These are phyloP conservation scores for Aspergillus kassunensis DNA, from an alignment of 495 filamentous ascomycete species.

Conservation along the genomic window DNA sequence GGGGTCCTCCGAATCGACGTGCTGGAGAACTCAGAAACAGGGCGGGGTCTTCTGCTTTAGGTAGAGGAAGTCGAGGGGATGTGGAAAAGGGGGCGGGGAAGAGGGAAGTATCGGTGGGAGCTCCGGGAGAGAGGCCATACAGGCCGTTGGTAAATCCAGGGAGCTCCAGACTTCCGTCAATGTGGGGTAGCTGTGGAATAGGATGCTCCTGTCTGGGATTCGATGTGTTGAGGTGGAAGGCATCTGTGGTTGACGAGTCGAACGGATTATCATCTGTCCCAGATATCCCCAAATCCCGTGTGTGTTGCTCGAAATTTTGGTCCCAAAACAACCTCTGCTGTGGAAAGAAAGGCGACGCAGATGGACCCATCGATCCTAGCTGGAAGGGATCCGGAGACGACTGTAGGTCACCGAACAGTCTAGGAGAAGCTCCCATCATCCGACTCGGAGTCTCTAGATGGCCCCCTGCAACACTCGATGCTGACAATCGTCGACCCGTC, in stretches of 20 bases:
- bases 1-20: slow-evolving; percentile 42
- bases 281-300: slow-evolving; percentile 19
- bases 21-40: slow-evolving; percentile 53
- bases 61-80: slow-evolving; percentile 37
- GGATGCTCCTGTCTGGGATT: slow-evolving; percentile 16
- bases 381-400: slow-evolving; percentile 66
- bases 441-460: slow-evolving; percentile 43
- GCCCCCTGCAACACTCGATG: slow-evolving; percentile 21
- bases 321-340: slow-evolving; percentile 76
- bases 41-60: slow-evolving; percentile 50
- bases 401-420: slow-evolving; percentile 51
- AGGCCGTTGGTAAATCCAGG: slow-evolving; percentile 32
- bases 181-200: slow-evolving; percentile 39
- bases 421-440: slow-evolving; percentile 39
- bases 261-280: slow-evolving; percentile 10
- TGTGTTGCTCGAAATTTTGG: slow-evolving; percentile 41
- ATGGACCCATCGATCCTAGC: slow-evolving; percentile 66
- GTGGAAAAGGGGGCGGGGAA: slow-evolving; percentile 47
- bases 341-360: slow-evolving; percentile 61
- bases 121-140: slow-evolving; percentile 30
- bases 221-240: slow-evolving; percentile 14
- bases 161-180: slow-evolving; percentile 37
- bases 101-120: slow-evolving; percentile 37
- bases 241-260: slow-evolving; percentile 6
- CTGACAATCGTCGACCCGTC: slow-evolving; percentile 22